Conservation (phyloP, 179 eudicot genomes). For the Corrigiola litoralis region DNA sequence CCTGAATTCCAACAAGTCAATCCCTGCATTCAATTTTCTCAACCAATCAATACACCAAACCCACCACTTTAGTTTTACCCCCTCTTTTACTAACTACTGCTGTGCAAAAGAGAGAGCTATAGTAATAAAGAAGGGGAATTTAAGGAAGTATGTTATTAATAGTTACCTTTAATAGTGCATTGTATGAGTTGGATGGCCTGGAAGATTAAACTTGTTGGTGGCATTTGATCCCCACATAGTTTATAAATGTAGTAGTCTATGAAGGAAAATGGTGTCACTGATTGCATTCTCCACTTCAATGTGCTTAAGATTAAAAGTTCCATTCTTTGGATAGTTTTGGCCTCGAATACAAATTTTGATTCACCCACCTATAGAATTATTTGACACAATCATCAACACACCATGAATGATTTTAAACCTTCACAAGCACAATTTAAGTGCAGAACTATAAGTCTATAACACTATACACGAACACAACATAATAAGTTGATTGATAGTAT, state of each 20-base stretch:
- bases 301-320: slow-evolving; percentile 73
- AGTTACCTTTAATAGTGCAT: slow-evolving; percentile 50
- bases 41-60: slow-evolving; percentile 27
- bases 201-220: slow-evolving; percentile 34
- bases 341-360: slow-evolving; percentile 57
- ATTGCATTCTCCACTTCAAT: slow-evolving; percentile 83
- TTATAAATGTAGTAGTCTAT: slow-evolving; percentile 52
- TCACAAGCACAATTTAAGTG: neutral
- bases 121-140: neutral
- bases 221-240: slow-evolving; percentile 40
- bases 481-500: neutral
- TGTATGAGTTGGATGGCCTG: slow-evolving; percentile 50
- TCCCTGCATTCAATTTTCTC: slow-evolving; percentile 48
- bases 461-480: neutral
- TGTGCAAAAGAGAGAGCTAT: too few relatives aligned
- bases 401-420: too few relatives aligned
- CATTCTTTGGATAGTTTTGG: slow-evolving; percentile 69
- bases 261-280: slow-evolving; percentile 75
- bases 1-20: slow-evolving; percentile 84
- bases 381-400: neutral
- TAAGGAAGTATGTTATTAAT: neutral
- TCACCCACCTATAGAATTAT: slow-evolving; percentile 38
- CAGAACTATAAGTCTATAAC: neutral
- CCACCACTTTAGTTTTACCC: slow-evolving; percentile 10
- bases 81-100: too few relatives aligned